These are phyloP conservation scores for Emergomyces orientalis DNA, from an alignment of 2,329 filamentous ascomycete genomes.

Conservation along the genomic window DNA sequence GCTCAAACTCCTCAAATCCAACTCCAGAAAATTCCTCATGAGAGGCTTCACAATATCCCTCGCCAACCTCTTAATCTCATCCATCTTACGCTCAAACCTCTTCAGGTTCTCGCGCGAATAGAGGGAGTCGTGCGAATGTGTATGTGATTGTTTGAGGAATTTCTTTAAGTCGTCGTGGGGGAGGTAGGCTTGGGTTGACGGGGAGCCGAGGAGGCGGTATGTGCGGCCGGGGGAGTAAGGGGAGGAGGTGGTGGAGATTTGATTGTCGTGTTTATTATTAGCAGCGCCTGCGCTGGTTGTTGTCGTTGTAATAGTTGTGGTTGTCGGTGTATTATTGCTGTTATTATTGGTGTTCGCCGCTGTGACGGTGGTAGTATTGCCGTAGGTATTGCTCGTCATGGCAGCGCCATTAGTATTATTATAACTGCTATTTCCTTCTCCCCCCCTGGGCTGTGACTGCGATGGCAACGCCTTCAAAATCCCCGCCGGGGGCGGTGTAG, in stretches of 20 bases:
- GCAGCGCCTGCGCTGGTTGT: slow-evolving; percentile 9
- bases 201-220: slow-evolving; percentile 65
- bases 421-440: slow-evolving; percentile 17
- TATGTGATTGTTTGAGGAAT: slow-evolving; percentile 71
- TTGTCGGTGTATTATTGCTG: slow-evolving; percentile 8
- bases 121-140: slow-evolving; percentile 36
- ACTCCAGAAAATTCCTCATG: slow-evolving; percentile 75
- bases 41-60: slow-evolving; percentile 73
- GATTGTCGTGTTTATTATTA: slow-evolving; percentile 15
- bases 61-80: slow-evolving; percentile 79
- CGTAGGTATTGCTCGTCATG: neutral
- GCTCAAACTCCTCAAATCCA: slow-evolving; percentile 51
- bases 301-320: slow-evolving; percentile 6
- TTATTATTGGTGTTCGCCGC: neutral
- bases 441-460: neutral
- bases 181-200: slow-evolving; percentile 56
- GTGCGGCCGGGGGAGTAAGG: slow-evolving; percentile 51
- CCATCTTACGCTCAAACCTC: slow-evolving; percentile 75
- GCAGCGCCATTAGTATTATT: slow-evolving; percentile 12
- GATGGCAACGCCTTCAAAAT: slow-evolving; percentile 28
- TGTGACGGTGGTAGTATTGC: neutral
- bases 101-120: slow-evolving; percentile 81
- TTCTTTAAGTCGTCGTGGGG: slow-evolving; percentile 79
- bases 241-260: slow-evolving; percentile 13
- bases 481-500: slow-evolving; percentile 57